Evolutionary conservation across 176 grass and related monocot genomes (phyloP).

Genomic region (Eragrostis nindensis): DNA sequence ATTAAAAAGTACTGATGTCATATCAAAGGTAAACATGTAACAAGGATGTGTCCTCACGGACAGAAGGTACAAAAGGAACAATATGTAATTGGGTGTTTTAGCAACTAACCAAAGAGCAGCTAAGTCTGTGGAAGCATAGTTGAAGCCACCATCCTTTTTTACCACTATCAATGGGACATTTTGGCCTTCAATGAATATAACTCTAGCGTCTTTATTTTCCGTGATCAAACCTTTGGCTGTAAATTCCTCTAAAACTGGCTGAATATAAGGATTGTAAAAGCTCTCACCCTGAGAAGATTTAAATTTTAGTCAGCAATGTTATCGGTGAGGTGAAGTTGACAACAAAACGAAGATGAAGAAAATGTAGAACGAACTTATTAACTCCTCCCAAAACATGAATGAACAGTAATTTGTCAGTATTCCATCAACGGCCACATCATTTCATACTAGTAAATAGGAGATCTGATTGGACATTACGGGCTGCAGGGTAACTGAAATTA

Average conservation of each 20-base stretch:
- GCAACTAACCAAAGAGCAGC: conserved; percentile 69
- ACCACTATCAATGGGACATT: conserved; percentile 77
- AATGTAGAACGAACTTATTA: no score
- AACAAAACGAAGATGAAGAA: no score
- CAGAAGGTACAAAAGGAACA: no score
- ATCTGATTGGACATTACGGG: neutral
- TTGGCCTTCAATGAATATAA: conserved; percentile 67
- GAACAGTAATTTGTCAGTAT: no score
- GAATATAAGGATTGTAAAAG: conserved; percentile 89
- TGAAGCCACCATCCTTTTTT: conserved; percentile 85
- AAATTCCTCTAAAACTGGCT: conserved; percentile 67
- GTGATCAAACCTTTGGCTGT: conserved; percentile 58
- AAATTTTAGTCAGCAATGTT: no score
- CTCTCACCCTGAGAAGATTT: conserved; percentile 68
- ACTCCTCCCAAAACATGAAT: neutral
- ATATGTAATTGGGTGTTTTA: no score
- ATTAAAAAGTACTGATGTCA: no score
- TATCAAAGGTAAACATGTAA: no score
- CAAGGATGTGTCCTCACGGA: no score
- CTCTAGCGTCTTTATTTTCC: conserved; percentile 64
- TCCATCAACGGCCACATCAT: no score
- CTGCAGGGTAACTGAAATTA: no score
- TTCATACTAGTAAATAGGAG: neutral
- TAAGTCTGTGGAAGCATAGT: conserved; percentile 91
- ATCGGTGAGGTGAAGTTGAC: no score